Conservation (phyloP, 768 basidiomycete genomes). For the Pulveroboletus sp. region DNA sequence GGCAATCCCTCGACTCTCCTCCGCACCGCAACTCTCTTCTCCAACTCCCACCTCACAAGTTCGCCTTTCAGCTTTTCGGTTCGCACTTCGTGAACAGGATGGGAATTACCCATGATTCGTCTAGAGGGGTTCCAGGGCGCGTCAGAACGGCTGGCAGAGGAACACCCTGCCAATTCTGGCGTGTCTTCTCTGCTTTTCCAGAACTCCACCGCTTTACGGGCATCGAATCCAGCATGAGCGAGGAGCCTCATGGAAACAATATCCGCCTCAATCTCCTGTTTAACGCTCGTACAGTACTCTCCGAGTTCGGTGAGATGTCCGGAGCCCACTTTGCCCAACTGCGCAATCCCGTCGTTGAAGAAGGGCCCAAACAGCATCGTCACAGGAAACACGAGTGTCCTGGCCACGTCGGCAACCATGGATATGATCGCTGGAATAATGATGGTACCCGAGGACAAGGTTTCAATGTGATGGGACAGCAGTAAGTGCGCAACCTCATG, state of each 20-base stretch:
- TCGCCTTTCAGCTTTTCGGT: slow-evolving; percentile 39
- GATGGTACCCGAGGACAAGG: slow-evolving; percentile 79
- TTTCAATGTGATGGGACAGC: slow-evolving; percentile 87
- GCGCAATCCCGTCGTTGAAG: slow-evolving; percentile 88
- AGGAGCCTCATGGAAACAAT: slow-evolving; percentile 84
- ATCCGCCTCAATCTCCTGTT: slow-evolving; percentile 92
- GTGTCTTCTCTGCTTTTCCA: slow-evolving; percentile 61
- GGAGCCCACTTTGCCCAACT: slow-evolving; percentile 71
- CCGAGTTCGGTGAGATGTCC: slow-evolving; percentile 69
- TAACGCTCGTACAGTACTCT: slow-evolving; percentile 71
- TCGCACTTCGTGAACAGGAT: slow-evolving; percentile 44
- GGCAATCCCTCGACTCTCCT: slow-evolving; percentile 20
- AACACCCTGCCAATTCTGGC: slow-evolving; percentile 16
- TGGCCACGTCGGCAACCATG: slow-evolving; percentile 67
- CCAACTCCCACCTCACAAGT: slow-evolving; percentile 42
- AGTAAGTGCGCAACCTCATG: slow-evolving; percentile 94
- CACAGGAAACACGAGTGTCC: slow-evolving; percentile 79
- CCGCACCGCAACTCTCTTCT: slow-evolving; percentile 25
- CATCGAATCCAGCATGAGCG: slow-evolving; percentile 88
- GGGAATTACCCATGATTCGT: slow-evolving; percentile 36
- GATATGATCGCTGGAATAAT: slow-evolving; percentile 77
- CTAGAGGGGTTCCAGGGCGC: slow-evolving; percentile 18
- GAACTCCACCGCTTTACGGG: slow-evolving; percentile 72
- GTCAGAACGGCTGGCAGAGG: slow-evolving; percentile 14
- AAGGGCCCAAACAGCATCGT: slow-evolving; percentile 94